Conservation (phyloP, 2,329 filamentous ascomycete genomes). For the Lecanoromycetidae sp. region DNA sequence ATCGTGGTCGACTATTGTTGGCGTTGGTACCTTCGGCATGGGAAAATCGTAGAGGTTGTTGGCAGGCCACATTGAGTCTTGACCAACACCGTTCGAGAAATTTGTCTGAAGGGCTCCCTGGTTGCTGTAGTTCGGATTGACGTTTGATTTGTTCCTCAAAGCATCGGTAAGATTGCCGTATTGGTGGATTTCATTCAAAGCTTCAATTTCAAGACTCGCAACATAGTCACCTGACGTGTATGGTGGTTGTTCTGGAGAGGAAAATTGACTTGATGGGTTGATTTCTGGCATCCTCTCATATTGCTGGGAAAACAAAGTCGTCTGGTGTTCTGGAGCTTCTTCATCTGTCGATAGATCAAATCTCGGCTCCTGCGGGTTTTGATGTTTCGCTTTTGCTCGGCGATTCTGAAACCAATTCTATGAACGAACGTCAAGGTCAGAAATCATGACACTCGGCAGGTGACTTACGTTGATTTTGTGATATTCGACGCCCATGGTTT, state of each 20-base stretch:
- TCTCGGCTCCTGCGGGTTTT: conserved; percentile 38
- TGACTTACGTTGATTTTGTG: conserved; percentile 38
- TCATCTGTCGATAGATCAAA: conserved; percentile 30
- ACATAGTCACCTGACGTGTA: conserved; percentile 4
- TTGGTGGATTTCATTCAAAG: neutral
- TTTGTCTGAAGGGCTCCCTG: neutral
- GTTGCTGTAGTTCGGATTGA: neutral
- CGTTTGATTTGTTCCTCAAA: neutral
- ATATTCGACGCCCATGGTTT: conserved; percentile 37
- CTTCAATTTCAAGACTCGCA: neutral
- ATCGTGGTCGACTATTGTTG: conserved; percentile 4
- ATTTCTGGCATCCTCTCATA: conserved; percentile 1
- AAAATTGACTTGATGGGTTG: conserved; percentile 1
- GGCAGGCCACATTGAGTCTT: conserved; percentile 3
- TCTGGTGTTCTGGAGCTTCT: neutral
- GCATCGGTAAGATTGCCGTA: neutral
- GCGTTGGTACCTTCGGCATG: conserved; percentile 5
- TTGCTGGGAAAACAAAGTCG: neutral
- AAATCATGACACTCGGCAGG: conserved; percentile 2
- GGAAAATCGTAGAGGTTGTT: neutral
- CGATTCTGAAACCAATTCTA: conserved; percentile 44
- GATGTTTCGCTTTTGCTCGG: conserved; percentile 40
- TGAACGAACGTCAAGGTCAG: conserved; percentile 16
- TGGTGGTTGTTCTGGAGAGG: conserved; percentile 1
- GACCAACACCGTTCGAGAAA: neutral